Evolutionary conservation across 1,139 yeast species (phyloP).

Genomic region (Candida glucosophila): DNA sequence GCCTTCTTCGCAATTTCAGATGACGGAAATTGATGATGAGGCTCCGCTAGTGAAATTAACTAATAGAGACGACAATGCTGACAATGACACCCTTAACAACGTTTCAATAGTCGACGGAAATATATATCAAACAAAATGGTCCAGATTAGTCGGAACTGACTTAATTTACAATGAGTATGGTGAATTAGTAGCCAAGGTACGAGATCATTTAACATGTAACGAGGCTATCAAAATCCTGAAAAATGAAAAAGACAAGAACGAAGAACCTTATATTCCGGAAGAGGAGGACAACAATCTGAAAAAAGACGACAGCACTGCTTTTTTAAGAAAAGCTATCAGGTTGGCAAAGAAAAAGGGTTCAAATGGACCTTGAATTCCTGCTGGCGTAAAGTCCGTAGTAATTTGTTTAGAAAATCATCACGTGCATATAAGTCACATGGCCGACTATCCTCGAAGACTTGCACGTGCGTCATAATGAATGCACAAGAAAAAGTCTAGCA

Average conservation of each 20-base stretch:
- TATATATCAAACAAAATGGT: slow-evolving; percentile 73
- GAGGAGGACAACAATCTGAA: slow-evolving; percentile 7
- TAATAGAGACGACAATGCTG: slow-evolving; percentile 14
- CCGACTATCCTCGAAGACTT: too few species aligned
- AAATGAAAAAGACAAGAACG: slow-evolving; percentile 9
- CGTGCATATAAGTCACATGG: too few species aligned
- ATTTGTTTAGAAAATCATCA: too few species aligned
- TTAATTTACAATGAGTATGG: slow-evolving; percentile 54
- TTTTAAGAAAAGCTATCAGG: slow-evolving; percentile 21
- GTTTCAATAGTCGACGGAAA: slow-evolving; percentile 31
- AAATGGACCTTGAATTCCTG: slow-evolving; percentile 31
- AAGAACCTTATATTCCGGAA: slow-evolving; percentile 7
- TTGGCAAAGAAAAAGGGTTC: slow-evolving; percentile 14
- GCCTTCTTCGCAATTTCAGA: slow-evolving; percentile 35
- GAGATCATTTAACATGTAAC: slow-evolving; percentile 31
- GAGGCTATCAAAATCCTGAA: slow-evolving; percentile 16
- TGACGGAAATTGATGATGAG: slow-evolving; percentile 25
- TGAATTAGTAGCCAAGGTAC: slow-evolving; percentile 35
- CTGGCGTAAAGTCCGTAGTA: slow-evolving; percentile 86
- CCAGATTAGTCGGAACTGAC: slow-evolving; percentile 75
- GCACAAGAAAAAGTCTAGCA: too few species aligned
- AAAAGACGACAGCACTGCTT: slow-evolving; percentile 15
- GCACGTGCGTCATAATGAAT: too few species aligned
- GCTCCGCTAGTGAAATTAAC: slow-evolving; percentile 32
- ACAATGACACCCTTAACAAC: slow-evolving; percentile 15